Evolutionary conservation across 441 rosid species (phyloP).

Genomic region (Erodium chrysanthum): DNA sequence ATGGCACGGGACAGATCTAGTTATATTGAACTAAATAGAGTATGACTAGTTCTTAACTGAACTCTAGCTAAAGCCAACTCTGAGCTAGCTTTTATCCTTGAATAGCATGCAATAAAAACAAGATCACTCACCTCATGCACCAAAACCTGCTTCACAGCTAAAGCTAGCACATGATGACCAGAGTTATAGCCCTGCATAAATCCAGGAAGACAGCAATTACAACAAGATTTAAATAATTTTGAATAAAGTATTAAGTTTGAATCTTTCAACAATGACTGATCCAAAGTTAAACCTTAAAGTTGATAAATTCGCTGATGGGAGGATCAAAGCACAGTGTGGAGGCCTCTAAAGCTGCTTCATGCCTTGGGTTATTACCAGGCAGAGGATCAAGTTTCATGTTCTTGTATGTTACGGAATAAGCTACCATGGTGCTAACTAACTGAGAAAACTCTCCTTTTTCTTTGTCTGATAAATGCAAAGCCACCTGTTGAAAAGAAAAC

Average conservation of each 20-base stretch:
- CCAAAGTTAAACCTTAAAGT: conserved; percentile 52
- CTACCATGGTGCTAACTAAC: conserved; percentile 60
- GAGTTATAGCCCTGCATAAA: conserved; percentile 49
- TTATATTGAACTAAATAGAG: background rate
- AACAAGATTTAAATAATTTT: conserved; percentile 1
- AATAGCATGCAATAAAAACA: conserved; percentile 9
- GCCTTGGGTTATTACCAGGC: conserved; percentile 32
- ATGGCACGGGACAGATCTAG: background rate
- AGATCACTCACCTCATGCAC: conserved; percentile 66
- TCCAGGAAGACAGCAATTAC: conserved; percentile 24
- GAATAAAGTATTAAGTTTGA: background rate
- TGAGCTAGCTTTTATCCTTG: background rate
- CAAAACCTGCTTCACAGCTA: conserved; percentile 77
- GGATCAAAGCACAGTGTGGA: conserved; percentile 61
- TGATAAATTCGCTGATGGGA: conserved; percentile 52
- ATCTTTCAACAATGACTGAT: background rate
- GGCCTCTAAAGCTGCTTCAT: conserved; percentile 41
- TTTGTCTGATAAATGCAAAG: conserved; percentile 64
- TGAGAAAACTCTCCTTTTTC: conserved; percentile 62
- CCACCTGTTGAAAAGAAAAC: conserved; percentile 48
- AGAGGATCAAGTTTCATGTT: conserved; percentile 38
- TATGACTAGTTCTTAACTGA: background rate
- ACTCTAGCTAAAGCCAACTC: background rate
- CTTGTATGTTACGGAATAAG: conserved; percentile 68
- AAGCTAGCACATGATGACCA: conserved; percentile 51